Evolutionary conservation across 192 early-diverging fungal species (phyloP).

Genomic region (Coemansia sp.): DNA sequence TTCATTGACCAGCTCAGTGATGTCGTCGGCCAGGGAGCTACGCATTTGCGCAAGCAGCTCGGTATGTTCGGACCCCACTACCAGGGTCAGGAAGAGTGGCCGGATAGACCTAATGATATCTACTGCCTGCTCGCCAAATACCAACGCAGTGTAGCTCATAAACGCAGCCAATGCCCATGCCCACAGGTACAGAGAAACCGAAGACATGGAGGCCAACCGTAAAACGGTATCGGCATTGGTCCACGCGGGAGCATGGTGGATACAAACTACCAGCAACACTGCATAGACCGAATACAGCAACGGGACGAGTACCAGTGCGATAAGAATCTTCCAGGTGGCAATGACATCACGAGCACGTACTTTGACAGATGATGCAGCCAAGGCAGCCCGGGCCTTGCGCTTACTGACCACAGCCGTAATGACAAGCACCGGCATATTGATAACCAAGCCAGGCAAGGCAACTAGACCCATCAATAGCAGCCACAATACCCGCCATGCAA

Average conservation of each 20-base stretch:
- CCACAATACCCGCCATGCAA: slow-evolving; percentile 68
- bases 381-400: slow-evolving; percentile 64
- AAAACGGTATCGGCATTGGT: slow-evolving; percentile 3
- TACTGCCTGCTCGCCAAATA: slow-evolving; percentile 72
- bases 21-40: slow-evolving; percentile 68
- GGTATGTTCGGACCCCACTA: slow-evolving; percentile 54
- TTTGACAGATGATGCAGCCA: slow-evolving; percentile 89
- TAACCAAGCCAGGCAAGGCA: slow-evolving; percentile 78
- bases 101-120: slow-evolving; percentile 78
- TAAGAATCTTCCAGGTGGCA: slow-evolving; percentile 91
- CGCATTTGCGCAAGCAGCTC: slow-evolving; percentile 68
- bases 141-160: slow-evolving; percentile 69
- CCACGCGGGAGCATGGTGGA: slow-evolving; percentile 37
- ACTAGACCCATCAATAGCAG: slow-evolving; percentile 71
- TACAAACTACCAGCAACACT: slow-evolving; percentile 55
- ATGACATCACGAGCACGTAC: slow-evolving; percentile 93
- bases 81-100: slow-evolving; percentile 77
- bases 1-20: slow-evolving; percentile 81
- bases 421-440: slow-evolving; percentile 53
- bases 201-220: slow-evolving; percentile 14
- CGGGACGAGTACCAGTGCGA: slow-evolving; percentile 73
- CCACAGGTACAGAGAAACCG: slow-evolving; percentile 31
- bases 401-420: slow-evolving; percentile 46
- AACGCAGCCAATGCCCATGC: slow-evolving; percentile 54
- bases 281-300: slow-evolving; percentile 70